Percentiles rank a stretch among this genome's conserved stretches.
These are phyloP conservation scores for Cystobasidium sp. DNA, from an alignment of 1,284 basidiomycete species.

Conservation along the genomic window DNA sequence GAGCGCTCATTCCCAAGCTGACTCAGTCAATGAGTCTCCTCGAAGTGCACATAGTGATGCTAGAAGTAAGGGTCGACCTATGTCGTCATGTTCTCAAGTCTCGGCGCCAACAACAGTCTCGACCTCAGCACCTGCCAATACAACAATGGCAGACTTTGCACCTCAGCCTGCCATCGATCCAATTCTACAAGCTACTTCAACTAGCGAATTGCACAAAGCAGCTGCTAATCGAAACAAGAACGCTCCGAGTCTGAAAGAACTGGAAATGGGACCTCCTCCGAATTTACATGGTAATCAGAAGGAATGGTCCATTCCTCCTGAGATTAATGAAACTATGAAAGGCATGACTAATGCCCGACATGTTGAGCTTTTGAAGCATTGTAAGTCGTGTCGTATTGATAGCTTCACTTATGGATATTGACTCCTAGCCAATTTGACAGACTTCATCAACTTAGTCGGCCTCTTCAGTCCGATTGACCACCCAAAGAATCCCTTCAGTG, in stretches of 20 bases:
- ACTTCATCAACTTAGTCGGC: constrained; percentile 31
- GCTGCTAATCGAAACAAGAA: constrained; percentile 28
- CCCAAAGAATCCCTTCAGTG: constrained; percentile 40
- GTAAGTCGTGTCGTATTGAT: no score
- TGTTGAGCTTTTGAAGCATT: constrained; percentile 39
- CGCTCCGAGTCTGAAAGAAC: constrained; percentile 20
- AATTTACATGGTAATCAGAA: constrained; percentile 25
- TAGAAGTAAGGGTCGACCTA: not conserved
- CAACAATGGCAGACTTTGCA: constrained; percentile 33
- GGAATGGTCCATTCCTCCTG: constrained; percentile 31
- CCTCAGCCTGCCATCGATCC: constrained; percentile 43
- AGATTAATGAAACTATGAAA: constrained; percentile 30
- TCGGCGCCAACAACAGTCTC: not conserved
- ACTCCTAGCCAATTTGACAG: not conserved
- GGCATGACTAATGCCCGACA: constrained; percentile 34
- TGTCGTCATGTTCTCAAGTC: not conserved
- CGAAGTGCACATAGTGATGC: not conserved
- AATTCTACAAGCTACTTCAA: constrained; percentile 34
- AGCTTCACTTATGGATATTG: no score
- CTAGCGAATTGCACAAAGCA: constrained; percentile 18
- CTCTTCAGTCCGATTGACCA: constrained; percentile 40
- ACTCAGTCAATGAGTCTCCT: not conserved
- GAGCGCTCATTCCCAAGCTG: not conserved
- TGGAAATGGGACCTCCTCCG: constrained; percentile 38
- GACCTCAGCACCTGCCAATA: not conserved